phyloP scores from a whole-genome alignment of 1,284 basidiomycete species.

The Phellopilus nigrolimitatus region DNA sequence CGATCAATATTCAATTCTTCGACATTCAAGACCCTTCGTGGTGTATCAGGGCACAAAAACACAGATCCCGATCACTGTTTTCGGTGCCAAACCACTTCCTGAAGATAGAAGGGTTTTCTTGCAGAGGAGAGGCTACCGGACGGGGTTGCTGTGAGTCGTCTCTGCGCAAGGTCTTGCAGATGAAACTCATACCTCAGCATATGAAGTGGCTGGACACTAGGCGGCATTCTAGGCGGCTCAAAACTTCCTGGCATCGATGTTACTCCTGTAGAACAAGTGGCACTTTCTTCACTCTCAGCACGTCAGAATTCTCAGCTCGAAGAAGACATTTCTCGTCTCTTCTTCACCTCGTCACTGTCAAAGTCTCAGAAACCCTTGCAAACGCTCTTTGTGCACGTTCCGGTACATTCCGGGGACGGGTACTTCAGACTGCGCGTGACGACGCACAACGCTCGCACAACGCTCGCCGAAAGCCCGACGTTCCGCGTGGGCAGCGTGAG shows the following conservation, averaged over 20 bases:
- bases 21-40: slow-evolving; percentile 6
- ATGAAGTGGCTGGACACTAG: slow-evolving; percentile 26
- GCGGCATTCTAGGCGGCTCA: slow-evolving; percentile 27
- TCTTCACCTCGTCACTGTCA: neutral
- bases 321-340: neutral
- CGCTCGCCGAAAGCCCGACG: slow-evolving; percentile 25
- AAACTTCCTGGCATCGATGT: slow-evolving; percentile 28
- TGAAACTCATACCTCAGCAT: too few species aligned
- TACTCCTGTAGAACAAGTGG: slow-evolving; percentile 22
- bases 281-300: neutral
- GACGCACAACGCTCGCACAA: slow-evolving; percentile 11
- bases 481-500: slow-evolving; percentile 31
- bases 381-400: slow-evolving; percentile 3
- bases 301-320: neutral
- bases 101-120: slow-evolving; percentile 2
- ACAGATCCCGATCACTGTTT: neutral
- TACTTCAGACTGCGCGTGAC: slow-evolving; percentile 24
- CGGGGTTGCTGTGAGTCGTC: slow-evolving; percentile 1
- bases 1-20: neutral
- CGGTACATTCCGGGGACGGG: slow-evolving; percentile 21
- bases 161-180: too few species aligned
- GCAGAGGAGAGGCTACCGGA: slow-evolving; percentile 5
- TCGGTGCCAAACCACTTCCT: slow-evolving; percentile 1
- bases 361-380: slow-evolving; percentile 1
- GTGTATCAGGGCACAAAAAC: slow-evolving; percentile 10